These are phyloP conservation scores for Talaromyces sp. DNA, from an alignment of 2,329 filamentous ascomycete genomes.

Conservation along the genomic window DNA sequence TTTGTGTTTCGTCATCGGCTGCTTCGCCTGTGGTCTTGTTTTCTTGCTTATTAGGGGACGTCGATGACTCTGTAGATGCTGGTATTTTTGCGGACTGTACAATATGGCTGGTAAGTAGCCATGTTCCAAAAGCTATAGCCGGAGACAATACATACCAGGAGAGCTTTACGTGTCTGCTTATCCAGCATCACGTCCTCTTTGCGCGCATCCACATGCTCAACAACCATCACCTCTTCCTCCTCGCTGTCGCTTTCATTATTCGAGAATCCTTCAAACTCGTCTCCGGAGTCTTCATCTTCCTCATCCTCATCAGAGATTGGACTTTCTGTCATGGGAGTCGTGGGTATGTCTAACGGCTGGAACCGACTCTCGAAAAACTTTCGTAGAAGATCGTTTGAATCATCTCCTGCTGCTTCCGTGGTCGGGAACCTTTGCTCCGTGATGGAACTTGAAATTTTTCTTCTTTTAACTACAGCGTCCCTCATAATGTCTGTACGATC, in stretches of 20 bases:
- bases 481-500: slow-evolving; percentile 4
- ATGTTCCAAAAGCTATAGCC: not conserved
- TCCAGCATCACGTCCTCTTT: slow-evolving; percentile 49
- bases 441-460: slow-evolving; percentile 5
- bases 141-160: slow-evolving; percentile 58
- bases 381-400: slow-evolving; percentile 71
- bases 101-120: slow-evolving; percentile 18
- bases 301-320: slow-evolving; percentile 26
- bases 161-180: slow-evolving; percentile 70
- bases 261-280: slow-evolving; percentile 15
- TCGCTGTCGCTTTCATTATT: slow-evolving; percentile 43
- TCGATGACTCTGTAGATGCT: slow-evolving; percentile 29
- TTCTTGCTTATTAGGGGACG: slow-evolving; percentile 20
- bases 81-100: slow-evolving; percentile 48
- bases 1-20: slow-evolving; percentile 58
- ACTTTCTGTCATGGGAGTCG: not conserved
- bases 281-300: slow-evolving; percentile 43
- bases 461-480: slow-evolving; percentile 8
- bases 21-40: slow-evolving; percentile 34
- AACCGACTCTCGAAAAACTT: slow-evolving; percentile 87
- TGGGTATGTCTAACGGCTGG: slow-evolving; percentile 55
- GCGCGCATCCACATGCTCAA: slow-evolving; percentile 56
- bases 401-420: slow-evolving; percentile 37
- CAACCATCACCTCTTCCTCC: slow-evolving; percentile 52
- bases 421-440: slow-evolving; percentile 20